Base-by-base conservation (phyloP, 108 stramenopile genomes). In the Stephanodiscus triporus region DNA sequence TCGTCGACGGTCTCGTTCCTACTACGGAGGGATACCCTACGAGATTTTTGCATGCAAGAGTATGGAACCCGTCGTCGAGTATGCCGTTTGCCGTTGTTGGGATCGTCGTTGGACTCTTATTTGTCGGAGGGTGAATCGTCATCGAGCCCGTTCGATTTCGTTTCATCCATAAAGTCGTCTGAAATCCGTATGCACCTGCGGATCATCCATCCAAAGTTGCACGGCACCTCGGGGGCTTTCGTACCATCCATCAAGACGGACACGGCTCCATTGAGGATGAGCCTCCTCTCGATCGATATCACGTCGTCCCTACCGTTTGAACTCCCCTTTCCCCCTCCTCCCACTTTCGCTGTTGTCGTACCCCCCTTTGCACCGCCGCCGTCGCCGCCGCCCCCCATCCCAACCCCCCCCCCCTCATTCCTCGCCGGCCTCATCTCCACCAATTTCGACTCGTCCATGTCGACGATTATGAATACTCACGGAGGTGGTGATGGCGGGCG, bases 1-100 rank as follows among this genome's bases (percentile, higher is more conserved):
- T 74, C 43, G 26, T 74, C 73, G 48, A 74, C 63, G 0, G 73
- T 74, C 10, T 74, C 73, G 54, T 74, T 74, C 58, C 73, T 56
- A 37, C 73, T 74, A 49, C 64, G 54, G 3, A 74, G 40, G 2
- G 57, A 14, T 24, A 66, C 42, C 30, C 59, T 50, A 20, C 57
- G 64, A 49, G 73, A 66, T 48, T 38, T 73, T 38, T 36, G 58
- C 19, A 24, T 29, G 27, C 9, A 30, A 0, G 36, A 16, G 26
- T 10, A 42, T n/a, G n/a, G n/a, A n/a, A n/a, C n/a, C n/a, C n/a
- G n/a, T n/a, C n/a, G n/a, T n/a, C n/a, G 11, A 45, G 38, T 7
- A n/a, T 17, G 24, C 17, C n/a, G 72, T 0, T 27, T 32, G n/a
- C 34, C 26, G 50, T n/a, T 43, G 51, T 62, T 63, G 6, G 1